Conservation (phyloP, 177 flowering plant genomes). For the Vitis hybrid region DNA sequence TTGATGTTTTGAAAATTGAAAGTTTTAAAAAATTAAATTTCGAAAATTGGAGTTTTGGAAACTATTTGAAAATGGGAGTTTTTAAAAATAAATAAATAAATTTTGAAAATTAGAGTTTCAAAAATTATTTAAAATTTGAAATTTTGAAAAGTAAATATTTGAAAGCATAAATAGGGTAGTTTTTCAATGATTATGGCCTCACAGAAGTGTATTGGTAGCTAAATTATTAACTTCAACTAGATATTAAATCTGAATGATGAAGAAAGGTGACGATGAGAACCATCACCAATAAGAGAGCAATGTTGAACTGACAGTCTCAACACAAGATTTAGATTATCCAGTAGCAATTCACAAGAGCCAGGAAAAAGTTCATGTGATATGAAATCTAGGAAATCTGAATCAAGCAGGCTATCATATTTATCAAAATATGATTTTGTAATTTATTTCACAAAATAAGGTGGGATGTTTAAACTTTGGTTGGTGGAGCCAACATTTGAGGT, state of each 20-base stretch:
- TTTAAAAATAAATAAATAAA: too few species aligned
- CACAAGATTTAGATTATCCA: constrained; percentile 12
- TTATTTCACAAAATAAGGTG: constrained; percentile 30
- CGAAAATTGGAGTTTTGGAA: too few species aligned
- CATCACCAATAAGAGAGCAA: constrained; percentile 68
- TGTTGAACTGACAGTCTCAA: constrained; percentile 29
- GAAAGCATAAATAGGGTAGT: constrained; percentile 35
- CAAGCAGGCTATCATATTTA: constrained; percentile 36
- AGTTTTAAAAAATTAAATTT: too few species aligned
- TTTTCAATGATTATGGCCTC: constrained; percentile 61
- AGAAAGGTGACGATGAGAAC: constrained; percentile 79
- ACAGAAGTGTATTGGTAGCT: constrained; percentile 33
- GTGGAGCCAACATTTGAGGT: constrained; percentile 2
- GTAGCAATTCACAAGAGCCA: constrained; percentile 28
- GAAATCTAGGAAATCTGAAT: constrained; percentile 45
- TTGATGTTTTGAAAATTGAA: too few species aligned
- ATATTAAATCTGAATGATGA: constrained; percentile 42
- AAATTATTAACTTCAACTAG: constrained; percentile 19
- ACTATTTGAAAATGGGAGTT: too few species aligned
- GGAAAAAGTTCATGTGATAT: constrained; percentile 27
- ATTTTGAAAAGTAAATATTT: too few species aligned
- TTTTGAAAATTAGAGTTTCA: too few species aligned
- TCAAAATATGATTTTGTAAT: constrained; percentile 50
- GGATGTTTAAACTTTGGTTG: neutral
- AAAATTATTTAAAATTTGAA: too few species aligned